A percentile compares a stretch with the other conserved stretches of the same genome.
phyloP scores from a whole-genome alignment of 148 eudicot species.

The Camellia japonica region DNA sequence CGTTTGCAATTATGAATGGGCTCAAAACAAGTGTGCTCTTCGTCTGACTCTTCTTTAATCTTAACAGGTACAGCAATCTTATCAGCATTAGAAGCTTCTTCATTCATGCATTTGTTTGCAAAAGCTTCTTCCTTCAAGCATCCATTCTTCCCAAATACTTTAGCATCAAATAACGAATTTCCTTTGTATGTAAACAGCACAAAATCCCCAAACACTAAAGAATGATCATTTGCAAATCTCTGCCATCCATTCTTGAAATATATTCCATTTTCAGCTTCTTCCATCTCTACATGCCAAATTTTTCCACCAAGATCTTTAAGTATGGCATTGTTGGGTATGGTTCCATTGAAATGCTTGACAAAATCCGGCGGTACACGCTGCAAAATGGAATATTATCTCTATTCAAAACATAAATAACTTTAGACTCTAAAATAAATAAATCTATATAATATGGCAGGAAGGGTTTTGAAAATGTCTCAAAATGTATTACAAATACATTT shows the following conservation, averaged over 20 bases:
- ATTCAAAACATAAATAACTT: neutral
- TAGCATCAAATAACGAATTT: conserved; percentile 18
- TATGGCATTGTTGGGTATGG: conserved; percentile 8
- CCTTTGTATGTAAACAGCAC: conserved; percentile 16
- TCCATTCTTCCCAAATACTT: conserved; percentile 22
- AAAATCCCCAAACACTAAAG: conserved; percentile 16
- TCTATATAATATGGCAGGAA: no score
- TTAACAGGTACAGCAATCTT: neutral
- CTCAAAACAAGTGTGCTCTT: conserved; percentile 1
- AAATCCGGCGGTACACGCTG: conserved; percentile 31
- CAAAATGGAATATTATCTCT: neutral
- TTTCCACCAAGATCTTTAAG: conserved; percentile 20
- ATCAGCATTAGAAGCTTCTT: neutral
- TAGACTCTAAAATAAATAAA: no score
- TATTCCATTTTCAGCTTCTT: conserved; percentile 7
- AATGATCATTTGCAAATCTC: conserved; percentile 18
- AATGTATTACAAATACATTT: no score
- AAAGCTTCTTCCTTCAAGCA: conserved; percentile 22
- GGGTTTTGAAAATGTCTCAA: no score
- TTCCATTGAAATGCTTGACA: conserved; percentile 19
- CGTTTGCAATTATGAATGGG: neutral
- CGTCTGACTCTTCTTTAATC: conserved; percentile 10
- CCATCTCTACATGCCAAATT: conserved; percentile 24
- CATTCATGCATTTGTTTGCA: neutral
- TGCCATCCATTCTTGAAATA: conserved; percentile 30